These are phyloP conservation scores for Choanephora cucurbitarum DNA, from an alignment of 371 early-diverging fungal species.

Conservation along the genomic window DNA sequence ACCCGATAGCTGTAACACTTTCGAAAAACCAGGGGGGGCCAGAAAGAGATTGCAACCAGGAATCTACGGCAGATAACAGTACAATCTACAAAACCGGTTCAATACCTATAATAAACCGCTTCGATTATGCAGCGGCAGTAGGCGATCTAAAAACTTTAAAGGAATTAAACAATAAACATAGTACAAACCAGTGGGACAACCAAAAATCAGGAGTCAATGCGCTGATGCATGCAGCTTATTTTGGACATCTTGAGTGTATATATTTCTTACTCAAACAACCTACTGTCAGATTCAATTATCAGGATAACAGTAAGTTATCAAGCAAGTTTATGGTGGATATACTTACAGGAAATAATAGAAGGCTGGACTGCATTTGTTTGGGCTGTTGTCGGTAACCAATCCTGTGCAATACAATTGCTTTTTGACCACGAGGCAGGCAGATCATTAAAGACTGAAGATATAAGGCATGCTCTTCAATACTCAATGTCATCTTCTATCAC, in stretches of 20 bases:
- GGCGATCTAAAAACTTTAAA: slow-evolving; percentile 15
- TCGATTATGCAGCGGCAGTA: slow-evolving; percentile 20
- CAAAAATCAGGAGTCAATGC: slow-evolving; percentile 14
- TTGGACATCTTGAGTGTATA: slow-evolving; percentile 22
- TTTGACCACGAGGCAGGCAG: slow-evolving; percentile 73
- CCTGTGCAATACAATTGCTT: slow-evolving; percentile 61
- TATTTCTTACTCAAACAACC: slow-evolving; percentile 14
- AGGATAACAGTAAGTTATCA: slow-evolving; percentile 28
- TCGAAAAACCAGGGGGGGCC: too few relatives aligned
- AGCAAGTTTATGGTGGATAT: background rate
- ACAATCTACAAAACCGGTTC: too few relatives aligned
- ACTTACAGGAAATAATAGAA: slow-evolving; percentile 37
- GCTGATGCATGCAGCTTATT: slow-evolving; percentile 29
- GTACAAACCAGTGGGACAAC: slow-evolving; percentile 11
- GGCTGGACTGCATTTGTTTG: slow-evolving; percentile 96
- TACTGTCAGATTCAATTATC: slow-evolving; percentile 13
- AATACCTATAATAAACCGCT: slow-evolving; percentile 12
- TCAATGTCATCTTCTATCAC: slow-evolving; percentile 45
- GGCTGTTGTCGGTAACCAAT: slow-evolving; percentile 81
- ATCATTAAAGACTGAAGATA: slow-evolving; percentile 57
- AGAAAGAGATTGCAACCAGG: background rate
- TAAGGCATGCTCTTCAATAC: slow-evolving; percentile 73
- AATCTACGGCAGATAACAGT: too few relatives aligned
- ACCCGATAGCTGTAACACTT: too few relatives aligned
- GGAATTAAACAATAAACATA: slow-evolving; percentile 15